Percentiles rank a stretch among this genome's conserved stretches.
phyloP scores from a whole-genome alignment of 2,329 filamentous ascomycete genomes.

The Aspergillus amoenus region DNA sequence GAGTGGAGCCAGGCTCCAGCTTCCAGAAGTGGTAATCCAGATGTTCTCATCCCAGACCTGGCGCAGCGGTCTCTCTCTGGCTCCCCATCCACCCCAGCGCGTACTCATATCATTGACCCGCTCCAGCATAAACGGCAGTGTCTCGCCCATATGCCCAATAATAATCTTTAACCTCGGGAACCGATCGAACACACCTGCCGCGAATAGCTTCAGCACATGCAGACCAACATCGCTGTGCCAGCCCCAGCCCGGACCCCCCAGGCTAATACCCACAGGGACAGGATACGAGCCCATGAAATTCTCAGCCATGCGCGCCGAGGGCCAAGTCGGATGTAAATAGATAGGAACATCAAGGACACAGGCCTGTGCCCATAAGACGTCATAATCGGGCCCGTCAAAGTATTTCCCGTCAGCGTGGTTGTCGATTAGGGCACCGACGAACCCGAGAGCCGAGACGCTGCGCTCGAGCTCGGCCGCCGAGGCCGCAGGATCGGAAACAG shows the following conservation, averaged over 20 bases:
- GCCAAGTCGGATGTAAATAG: slow-evolving; percentile 56
- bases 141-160: slow-evolving; percentile 54
- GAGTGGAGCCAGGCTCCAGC: slow-evolving; percentile 8
- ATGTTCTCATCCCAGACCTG: slow-evolving; percentile 46
- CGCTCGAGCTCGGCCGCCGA: slow-evolving; percentile 31
- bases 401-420: slow-evolving; percentile 55
- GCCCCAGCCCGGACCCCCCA: slow-evolving; percentile 30
- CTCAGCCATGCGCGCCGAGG: slow-evolving; percentile 35
- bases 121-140: slow-evolving; percentile 57
- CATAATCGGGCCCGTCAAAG: slow-evolving; percentile 58
- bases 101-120: slow-evolving; percentile 25
- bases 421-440: slow-evolving; percentile 59
- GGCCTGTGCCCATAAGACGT: slow-evolving; percentile 56
- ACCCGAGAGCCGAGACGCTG: slow-evolving; percentile 56
- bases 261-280: slow-evolving; percentile 15
- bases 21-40: slow-evolving; percentile 15
- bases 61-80: slow-evolving; percentile 32
- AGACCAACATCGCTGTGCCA: slow-evolving; percentile 40
- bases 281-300: slow-evolving; percentile 41
- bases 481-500: slow-evolving; percentile 33
- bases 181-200: slow-evolving; percentile 55
- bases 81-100: background rate
- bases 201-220: slow-evolving; percentile 47
- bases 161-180: slow-evolving; percentile 56
- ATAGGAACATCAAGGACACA: slow-evolving; percentile 60